These are phyloP conservation scores for Haplographium delicatum DNA, from an alignment of 495 filamentous ascomycete genomes.

Conservation along the genomic window DNA sequence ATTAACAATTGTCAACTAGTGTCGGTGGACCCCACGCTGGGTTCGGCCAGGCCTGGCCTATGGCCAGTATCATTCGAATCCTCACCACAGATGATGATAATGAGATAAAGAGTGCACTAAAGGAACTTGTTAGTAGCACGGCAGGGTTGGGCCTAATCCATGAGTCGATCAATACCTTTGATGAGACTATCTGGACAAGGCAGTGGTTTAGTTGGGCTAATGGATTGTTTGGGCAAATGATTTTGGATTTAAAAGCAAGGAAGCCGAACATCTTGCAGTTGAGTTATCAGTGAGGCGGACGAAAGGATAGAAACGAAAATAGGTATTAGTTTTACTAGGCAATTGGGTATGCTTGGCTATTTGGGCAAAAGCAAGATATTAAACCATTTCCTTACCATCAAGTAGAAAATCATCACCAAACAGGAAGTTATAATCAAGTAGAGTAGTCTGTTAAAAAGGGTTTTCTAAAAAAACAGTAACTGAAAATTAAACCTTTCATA, in stretches of 20 bases:
- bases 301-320: background rate
- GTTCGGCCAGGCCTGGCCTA: slow-evolving; percentile 47
- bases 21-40: slow-evolving; percentile 40
- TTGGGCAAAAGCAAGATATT: too few species aligned
- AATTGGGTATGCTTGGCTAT: too few species aligned
- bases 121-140: slow-evolving; percentile 47
- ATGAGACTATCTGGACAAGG: slow-evolving; percentile 49
- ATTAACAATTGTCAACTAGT: slow-evolving; percentile 32
- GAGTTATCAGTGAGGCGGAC: slow-evolving; percentile 33
- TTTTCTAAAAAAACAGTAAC: too few species aligned
- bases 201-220: slow-evolving; percentile 70
- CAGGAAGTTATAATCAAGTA: too few species aligned
- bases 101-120: slow-evolving; percentile 46
- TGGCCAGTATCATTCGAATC: slow-evolving; percentile 52
- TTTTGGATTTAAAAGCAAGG: slow-evolving; percentile 48
- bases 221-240: slow-evolving; percentile 61
- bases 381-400: too few species aligned
- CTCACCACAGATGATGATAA: slow-evolving; percentile 47
- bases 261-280: slow-evolving; percentile 31
- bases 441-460: too few species aligned
- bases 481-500: too few species aligned
- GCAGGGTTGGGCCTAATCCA: slow-evolving; percentile 42
- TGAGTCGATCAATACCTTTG: slow-evolving; percentile 28
- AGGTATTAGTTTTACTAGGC: too few species aligned
- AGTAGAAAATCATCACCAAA: too few species aligned